Conservation (phyloP, 257 asterid genomes). For the Solanum paucissectum region DNA sequence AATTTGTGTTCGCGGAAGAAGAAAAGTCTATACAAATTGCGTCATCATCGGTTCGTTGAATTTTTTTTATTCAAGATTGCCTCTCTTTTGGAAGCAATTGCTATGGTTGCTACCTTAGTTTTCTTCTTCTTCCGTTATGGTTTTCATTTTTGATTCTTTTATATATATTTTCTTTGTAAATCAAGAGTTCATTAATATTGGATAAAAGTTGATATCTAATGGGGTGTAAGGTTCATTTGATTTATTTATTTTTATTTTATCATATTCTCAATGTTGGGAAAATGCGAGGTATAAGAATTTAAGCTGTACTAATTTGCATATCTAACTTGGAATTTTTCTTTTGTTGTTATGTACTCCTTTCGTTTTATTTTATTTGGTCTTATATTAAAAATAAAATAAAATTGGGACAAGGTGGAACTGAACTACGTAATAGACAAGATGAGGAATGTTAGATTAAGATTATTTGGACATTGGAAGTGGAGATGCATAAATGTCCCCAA, state of each 20-base stretch:
- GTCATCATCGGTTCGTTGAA: constrained; percentile 41
- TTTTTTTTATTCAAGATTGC: constrained; percentile 47
- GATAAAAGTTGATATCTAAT: not conserved
- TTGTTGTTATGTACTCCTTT: too few relatives aligned
- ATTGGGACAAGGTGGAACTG: too few relatives aligned
- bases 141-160: constrained; percentile 41
- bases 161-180: not conserved
- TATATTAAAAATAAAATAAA: too few relatives aligned
- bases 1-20: constrained; percentile 21
- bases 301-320: too few relatives aligned
- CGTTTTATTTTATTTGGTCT: too few relatives aligned
- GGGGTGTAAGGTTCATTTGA: not conserved
- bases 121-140: constrained; percentile 77
- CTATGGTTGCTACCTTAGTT: constrained; percentile 20
- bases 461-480: too few relatives aligned
- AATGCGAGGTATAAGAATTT: too few relatives aligned
- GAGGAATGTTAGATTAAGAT: too few relatives aligned
- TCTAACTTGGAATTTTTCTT: too few relatives aligned
- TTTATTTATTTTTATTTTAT: not conserved
- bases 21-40: constrained; percentile 24
- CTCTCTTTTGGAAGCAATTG: constrained; percentile 51
- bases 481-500: too few relatives aligned
- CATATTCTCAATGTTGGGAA: too few relatives aligned
- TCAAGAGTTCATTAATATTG: not conserved
- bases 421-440: too few relatives aligned